phyloP scores from a whole-genome alignment of 306 rosid species.

The Prinsepia uniflora region DNA sequence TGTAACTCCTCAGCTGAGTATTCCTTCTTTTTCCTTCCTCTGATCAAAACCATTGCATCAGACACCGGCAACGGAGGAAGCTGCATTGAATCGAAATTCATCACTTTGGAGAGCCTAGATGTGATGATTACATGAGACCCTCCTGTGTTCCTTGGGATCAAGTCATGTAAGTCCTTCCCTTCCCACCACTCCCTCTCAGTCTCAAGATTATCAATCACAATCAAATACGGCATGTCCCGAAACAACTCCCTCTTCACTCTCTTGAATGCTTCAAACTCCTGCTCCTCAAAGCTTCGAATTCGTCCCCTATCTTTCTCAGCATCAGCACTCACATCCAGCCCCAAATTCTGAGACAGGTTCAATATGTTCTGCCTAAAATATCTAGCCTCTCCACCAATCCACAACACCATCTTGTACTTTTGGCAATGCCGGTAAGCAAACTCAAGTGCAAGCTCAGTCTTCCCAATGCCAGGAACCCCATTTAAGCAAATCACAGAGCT shows the following conservation, averaged over 20 bases:
- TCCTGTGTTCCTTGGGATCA: constrained; percentile 74
- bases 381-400: constrained; percentile 86
- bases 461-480: constrained; percentile 80
- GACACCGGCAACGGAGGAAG: constrained; percentile 53
- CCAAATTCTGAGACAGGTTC: constrained; percentile 60
- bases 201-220: constrained; percentile 84
- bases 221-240: constrained; percentile 71
- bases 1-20: constrained; percentile 56
- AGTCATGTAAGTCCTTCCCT: constrained; percentile 66
- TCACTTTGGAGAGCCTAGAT: constrained; percentile 53
- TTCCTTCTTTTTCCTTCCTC: constrained; percentile 69
- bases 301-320: constrained; percentile 67
- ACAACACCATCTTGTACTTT: constrained; percentile 78
- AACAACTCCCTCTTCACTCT: constrained; percentile 77
- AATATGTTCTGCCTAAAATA: constrained; percentile 70
- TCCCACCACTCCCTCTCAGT: constrained; percentile 85
- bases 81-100: constrained; percentile 58
- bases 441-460: constrained; percentile 78
- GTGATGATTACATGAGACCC: constrained; percentile 82
- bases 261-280: constrained; percentile 81
- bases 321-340: constrained; percentile 80
- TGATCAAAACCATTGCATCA: constrained; percentile 67
- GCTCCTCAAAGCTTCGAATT: constrained; percentile 82
- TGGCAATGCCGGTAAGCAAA: constrained; percentile 66
- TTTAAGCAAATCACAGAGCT: constrained; percentile 63